Conservation (phyloP, 768 basidiomycete species). For the Podaxis sp. region DNA sequence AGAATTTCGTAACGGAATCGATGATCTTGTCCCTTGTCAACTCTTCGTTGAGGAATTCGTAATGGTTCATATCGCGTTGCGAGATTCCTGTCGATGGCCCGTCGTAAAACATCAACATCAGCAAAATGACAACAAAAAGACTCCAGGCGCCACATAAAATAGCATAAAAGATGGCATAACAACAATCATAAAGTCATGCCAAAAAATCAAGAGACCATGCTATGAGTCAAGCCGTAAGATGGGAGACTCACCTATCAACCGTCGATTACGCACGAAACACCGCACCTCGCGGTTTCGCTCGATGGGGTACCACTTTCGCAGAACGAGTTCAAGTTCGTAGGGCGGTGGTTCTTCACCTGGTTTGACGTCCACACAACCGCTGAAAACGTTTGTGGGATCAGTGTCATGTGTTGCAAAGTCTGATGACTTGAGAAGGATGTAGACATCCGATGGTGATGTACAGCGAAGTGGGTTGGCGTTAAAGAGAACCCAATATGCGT, state of each 20-base stretch:
- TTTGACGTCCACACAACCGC: slow-evolving; percentile 45
- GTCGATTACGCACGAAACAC: slow-evolving; percentile 81
- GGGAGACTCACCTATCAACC: slow-evolving; percentile 62
- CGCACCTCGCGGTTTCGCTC: slow-evolving; percentile 84
- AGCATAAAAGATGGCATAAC: background rate
- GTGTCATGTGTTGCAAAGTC: slow-evolving; percentile 88
- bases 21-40: slow-evolving; percentile 53
- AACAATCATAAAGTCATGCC: background rate
- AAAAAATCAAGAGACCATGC: slow-evolving; percentile 1
- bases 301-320: slow-evolving; percentile 89
- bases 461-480: slow-evolving; percentile 84
- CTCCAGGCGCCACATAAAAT: background rate
- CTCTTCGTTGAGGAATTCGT: slow-evolving; percentile 78
- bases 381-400: slow-evolving; percentile 58
- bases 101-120: background rate
- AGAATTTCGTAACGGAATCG: slow-evolving; percentile 55
- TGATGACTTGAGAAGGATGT: slow-evolving; percentile 88
- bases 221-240: background rate
- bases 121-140: background rate
- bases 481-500: slow-evolving; percentile 90
- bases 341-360: slow-evolving; percentile 12
- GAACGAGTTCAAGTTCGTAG: slow-evolving; percentile 79
- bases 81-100: slow-evolving; percentile 59
- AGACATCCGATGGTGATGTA: slow-evolving; percentile 85
- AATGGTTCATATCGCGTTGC: slow-evolving; percentile 88